Conservation (phyloP, 805 yeast genomes). For the Wickerhamiella galacta region DNA sequence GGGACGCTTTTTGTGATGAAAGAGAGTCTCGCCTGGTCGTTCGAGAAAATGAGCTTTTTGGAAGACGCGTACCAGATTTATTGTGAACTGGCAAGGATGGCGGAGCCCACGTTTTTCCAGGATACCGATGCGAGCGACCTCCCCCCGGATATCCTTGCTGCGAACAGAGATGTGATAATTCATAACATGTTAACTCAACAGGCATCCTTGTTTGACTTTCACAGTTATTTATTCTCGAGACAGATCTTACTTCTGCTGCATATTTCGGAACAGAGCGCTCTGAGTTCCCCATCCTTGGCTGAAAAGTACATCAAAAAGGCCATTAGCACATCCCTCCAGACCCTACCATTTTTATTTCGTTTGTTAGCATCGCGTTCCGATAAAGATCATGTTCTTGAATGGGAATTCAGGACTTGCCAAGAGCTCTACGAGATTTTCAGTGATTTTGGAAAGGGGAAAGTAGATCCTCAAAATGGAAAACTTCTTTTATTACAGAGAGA, state of each 20-base stretch:
- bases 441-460: slow-evolving; percentile 1
- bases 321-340: slow-evolving; percentile 3
- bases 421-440: slow-evolving; percentile 2
- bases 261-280: slow-evolving; percentile 17
- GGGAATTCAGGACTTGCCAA: slow-evolving; percentile 5
- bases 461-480: slow-evolving; percentile 26
- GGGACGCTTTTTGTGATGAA: slow-evolving; percentile 29
- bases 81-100: slow-evolving; percentile 27
- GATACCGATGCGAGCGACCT: slow-evolving; percentile 8
- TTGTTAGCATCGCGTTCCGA: background rate
- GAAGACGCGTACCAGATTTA: slow-evolving; percentile 46
- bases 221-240: slow-evolving; percentile 23
- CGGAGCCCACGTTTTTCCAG: slow-evolving; percentile 13
- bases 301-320: slow-evolving; percentile 17
- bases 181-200: slow-evolving; percentile 22
- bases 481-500: slow-evolving; percentile 26
- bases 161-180: slow-evolving; percentile 14
- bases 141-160: slow-evolving; percentile 5
- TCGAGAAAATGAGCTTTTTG: slow-evolving; percentile 37
- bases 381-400: background rate
- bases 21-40: slow-evolving; percentile 35
- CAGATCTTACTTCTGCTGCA: slow-evolving; percentile 21
- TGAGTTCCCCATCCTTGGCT: slow-evolving; percentile 14
- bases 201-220: slow-evolving; percentile 25
- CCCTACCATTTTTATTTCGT: slow-evolving; percentile 2